A percentile compares a stretch with the other conserved stretches of the same genome.
These are phyloP conservation scores for Colletotrichum chlorophyti DNA, from an alignment of 2,329 filamentous ascomycete genomes.

Conservation along the genomic window DNA sequence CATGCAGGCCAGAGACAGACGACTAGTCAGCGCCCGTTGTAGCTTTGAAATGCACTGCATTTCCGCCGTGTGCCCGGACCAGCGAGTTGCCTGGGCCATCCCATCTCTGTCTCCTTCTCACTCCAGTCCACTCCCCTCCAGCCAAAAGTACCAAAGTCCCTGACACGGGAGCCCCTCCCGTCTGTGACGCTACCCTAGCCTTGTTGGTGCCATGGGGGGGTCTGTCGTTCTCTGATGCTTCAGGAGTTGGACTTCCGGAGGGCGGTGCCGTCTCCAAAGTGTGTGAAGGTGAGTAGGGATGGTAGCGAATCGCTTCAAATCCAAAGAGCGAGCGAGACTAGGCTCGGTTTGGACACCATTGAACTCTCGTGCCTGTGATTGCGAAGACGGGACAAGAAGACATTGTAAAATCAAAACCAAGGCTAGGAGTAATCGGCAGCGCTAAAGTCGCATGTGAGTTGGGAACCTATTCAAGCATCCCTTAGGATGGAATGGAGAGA, in stretches of 20 bases:
- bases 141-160: too few species aligned
- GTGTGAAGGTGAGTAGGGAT: neutral
- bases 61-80: neutral
- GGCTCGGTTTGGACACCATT: too few species aligned
- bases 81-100: conserved; percentile 11
- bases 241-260: conserved; percentile 15
- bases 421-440: conserved; percentile 1
- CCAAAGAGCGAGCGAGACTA: too few species aligned
- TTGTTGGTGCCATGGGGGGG: neutral
- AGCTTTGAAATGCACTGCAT: neutral
- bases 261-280: conserved; percentile 16
- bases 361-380: too few species aligned
- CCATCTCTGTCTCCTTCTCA: neutral
- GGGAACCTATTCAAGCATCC: conserved; percentile 19
- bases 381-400: neutral
- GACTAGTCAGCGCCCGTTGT: conserved; percentile 17
- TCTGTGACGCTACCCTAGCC: conserved; percentile 22
- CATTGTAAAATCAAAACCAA: neutral
- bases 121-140: too few species aligned
- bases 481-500: too few species aligned
- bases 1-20: conserved; percentile 2
- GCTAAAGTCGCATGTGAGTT: conserved; percentile 9
- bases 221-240: too few species aligned
- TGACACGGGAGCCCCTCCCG: conserved; percentile 12
- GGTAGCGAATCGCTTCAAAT: too few species aligned